Evolutionary conservation across 1,139 yeast species (phyloP).

Genomic region (Zygotorulaspora mrakii): DNA sequence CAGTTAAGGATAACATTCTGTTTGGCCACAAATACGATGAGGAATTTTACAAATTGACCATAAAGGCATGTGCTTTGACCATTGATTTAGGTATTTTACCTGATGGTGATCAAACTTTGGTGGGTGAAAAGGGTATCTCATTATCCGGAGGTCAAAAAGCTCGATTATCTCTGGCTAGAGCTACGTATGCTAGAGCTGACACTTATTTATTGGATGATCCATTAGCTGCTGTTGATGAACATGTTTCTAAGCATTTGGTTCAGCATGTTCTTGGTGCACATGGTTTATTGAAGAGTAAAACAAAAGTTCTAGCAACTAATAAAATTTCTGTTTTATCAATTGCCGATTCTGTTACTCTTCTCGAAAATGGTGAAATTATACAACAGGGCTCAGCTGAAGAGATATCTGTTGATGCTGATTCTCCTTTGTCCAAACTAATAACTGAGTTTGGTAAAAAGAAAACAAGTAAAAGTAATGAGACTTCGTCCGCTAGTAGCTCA

Average conservation of each 20-base stretch:
- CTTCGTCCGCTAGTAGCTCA: constrained; percentile 14
- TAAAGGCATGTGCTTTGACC: constrained; percentile 85
- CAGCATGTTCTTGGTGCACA: constrained; percentile 75
- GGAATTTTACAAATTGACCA: constrained; percentile 69
- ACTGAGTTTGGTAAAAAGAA: constrained; percentile 68
- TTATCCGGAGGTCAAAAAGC: constrained; percentile 98
- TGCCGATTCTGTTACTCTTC: constrained; percentile 70
- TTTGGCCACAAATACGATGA: constrained; percentile 87
- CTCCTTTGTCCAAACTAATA: constrained; percentile 60
- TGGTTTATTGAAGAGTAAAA: constrained; percentile 73
- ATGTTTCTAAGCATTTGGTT: constrained; percentile 82
- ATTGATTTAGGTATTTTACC: constrained; percentile 76
- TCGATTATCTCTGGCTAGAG: constrained; percentile 86
- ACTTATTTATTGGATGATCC: constrained; percentile 87
- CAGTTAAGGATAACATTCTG: constrained; percentile 82
- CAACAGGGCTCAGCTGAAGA: constrained; percentile 74
- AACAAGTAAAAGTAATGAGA: constrained; percentile 16
- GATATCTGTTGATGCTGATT: constrained; percentile 43
- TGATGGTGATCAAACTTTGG: constrained; percentile 86
- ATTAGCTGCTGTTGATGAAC: constrained; percentile 93
- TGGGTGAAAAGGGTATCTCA: constrained; percentile 96
- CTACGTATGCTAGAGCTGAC: constrained; percentile 93
- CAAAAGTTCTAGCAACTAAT: constrained; percentile 84
- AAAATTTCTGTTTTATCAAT: constrained; percentile 77
- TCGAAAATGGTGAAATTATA: constrained; percentile 69